Base-by-base conservation (phyloP, 768 basidiomycete genomes). In the Termitomyces sp. region DNA sequence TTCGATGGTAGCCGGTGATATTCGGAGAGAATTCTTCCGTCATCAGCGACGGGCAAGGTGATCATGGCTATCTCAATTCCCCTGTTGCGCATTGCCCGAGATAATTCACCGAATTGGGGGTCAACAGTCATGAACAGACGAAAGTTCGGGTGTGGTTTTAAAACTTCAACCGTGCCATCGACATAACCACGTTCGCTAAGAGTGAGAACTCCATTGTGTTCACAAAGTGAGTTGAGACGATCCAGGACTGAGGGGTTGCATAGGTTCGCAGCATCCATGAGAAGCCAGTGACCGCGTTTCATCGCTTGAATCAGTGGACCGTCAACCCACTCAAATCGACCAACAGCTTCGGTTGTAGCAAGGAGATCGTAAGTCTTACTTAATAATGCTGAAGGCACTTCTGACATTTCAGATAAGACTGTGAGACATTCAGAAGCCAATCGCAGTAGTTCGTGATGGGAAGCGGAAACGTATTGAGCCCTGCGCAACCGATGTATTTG, bases 41-140 rank as follows among this genome's bases (percentile, higher is more conserved):
- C 87, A 56, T 85, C 81, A 11, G 71, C 61, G 14, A 67, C 64
- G 48, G 71, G 68, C 19, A 56, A 52, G 5, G 66, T 50, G 10
- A 77, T 53, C 53, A 94, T 63, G 30, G 80, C 78, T 47, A 98
- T 79, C 70, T 99, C 97, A 37, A 97, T 76, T 17, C 96, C 96
- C 55, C 97, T 85, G 71, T 99, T 99, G 26, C 97, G 88, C 97
- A 99, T 99, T 2, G 97, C 97, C 38, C 97, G 81, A 1, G 97
- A 98, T 11, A 98, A 75, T 71, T 99, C 97, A 45, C 97, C 97
- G 59, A 87, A 80, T 59, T 87, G 86, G 30, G 93, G 90, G 66
- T 99, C 92, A 51, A 95, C 85, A 2, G 86, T 83, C 94, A 99
- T 96, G 72, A 98, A 89, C 5, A 99, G 75, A 28, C 95, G 82